Conservation (phyloP, 2,329 filamentous ascomycete genomes). For the Aspergillus sp. region DNA sequence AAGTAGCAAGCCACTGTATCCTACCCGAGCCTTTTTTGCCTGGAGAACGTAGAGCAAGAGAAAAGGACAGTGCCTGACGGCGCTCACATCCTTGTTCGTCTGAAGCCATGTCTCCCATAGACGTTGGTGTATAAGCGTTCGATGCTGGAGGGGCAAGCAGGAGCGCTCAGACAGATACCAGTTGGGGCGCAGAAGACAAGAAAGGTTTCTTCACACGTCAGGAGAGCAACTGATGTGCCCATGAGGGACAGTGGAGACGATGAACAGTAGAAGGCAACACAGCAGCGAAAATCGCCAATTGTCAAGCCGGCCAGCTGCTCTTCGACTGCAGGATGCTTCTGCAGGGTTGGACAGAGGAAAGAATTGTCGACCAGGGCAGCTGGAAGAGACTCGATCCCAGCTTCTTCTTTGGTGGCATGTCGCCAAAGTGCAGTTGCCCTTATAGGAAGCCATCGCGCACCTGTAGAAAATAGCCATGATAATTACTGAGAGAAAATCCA, state of each 20-base stretch:
- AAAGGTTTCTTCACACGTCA: not conserved
- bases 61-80: constrained; percentile 14
- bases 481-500: too few relatives aligned
- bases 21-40: constrained; percentile 19
- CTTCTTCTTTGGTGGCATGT: too few relatives aligned
- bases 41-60: constrained; percentile 13
- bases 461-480: too few relatives aligned
- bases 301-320: too few relatives aligned
- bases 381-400: too few relatives aligned
- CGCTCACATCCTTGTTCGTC: constrained; percentile 1
- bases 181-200: too few relatives aligned
- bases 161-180: too few relatives aligned
- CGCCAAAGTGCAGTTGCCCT: too few relatives aligned
- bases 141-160: too few relatives aligned
- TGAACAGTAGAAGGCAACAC: not conserved
- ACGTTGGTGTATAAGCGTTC: too few relatives aligned
- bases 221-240: too few relatives aligned
- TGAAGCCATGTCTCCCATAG: constrained; percentile 1
- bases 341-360: constrained; percentile 14
- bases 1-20: not conserved
- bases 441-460: too few relatives aligned
- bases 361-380: constrained; percentile 3
- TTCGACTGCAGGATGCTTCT: constrained; percentile 1
- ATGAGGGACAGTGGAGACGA: not conserved
- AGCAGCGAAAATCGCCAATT: not conserved